Conservation (phyloP, 441 rosid species). For the Erodium moschatum region DNA sequence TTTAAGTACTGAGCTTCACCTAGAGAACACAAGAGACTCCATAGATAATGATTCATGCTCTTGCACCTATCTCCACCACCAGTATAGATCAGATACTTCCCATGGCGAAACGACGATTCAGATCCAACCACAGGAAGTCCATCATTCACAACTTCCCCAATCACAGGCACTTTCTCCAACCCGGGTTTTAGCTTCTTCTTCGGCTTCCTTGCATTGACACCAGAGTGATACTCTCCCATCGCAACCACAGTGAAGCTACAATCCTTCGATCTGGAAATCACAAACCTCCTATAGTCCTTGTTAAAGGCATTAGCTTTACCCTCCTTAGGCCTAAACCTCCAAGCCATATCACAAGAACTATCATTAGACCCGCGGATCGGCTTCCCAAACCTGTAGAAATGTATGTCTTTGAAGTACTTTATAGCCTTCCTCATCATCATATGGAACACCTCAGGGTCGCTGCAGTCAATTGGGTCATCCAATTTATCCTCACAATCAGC, state of each 20-base stretch:
- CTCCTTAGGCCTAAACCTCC: slow-evolving; percentile 86
- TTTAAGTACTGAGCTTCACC: slow-evolving; percentile 92
- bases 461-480: slow-evolving; percentile 83
- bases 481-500: slow-evolving; percentile 46
- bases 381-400: slow-evolving; percentile 61
- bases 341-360: slow-evolving; percentile 76
- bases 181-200: slow-evolving; percentile 27
- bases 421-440: slow-evolving; percentile 67
- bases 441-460: slow-evolving; percentile 75
- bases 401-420: slow-evolving; percentile 56
- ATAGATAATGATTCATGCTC: slow-evolving; percentile 89
- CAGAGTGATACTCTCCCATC: slow-evolving; percentile 78
- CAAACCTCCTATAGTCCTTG: slow-evolving; percentile 88
- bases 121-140: slow-evolving; percentile 38
- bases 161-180: slow-evolving; percentile 28
- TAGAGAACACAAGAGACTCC: slow-evolving; percentile 95
- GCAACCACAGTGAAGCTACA: slow-evolving; percentile 55
- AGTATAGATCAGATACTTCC: slow-evolving; percentile 76
- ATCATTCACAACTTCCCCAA: slow-evolving; percentile 22
- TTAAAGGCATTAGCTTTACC: slow-evolving; percentile 88
- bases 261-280: slow-evolving; percentile 35
- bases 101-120: slow-evolving; percentile 52
- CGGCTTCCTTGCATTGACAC: slow-evolving; percentile 58
- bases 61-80: slow-evolving; percentile 91
- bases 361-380: slow-evolving; percentile 65